Evolutionary conservation across 371 early-diverging fungal species (phyloP), one percentile per base, ranked within the genome.

Genomic region (Mortierella sp.): DNA sequence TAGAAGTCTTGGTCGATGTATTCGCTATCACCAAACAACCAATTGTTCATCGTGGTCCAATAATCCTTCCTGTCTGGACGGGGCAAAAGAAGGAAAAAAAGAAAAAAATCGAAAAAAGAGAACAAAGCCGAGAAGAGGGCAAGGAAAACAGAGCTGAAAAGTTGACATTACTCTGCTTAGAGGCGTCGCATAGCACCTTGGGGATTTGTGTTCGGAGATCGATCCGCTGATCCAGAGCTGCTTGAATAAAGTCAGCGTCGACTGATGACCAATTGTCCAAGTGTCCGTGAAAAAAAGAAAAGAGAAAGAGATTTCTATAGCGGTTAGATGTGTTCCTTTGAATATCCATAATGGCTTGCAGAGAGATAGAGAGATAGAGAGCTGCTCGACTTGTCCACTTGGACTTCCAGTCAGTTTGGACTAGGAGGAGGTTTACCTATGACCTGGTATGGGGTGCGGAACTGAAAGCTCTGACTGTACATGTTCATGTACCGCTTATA

Each of bases 361-460:
- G 52, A 53, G 45, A 28, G 50, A 44, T 47, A 30, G 58, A 46
- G 46, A 58, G 57, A 26, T 56, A 28, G 57, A 56, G 43, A 28
- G 57, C 9, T 28, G 57, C 29, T 26, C n/a, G n/a, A n/a, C n/a
- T n/a, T n/a, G n/a, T n/a, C n/a, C n/a, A n/a, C n/a, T n/a, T n/a
- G n/a, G n/a, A n/a, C n/a, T n/a, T n/a, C 37, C 37, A 37, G 37
- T 37, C 37, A 5, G 37, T 37, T 37, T 9, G 37, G 9, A 9
- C 9, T 9, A 9, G 55, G 23, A 44, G 16, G 4, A 18, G 11
- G 23, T 19, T 68, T 88, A 94, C 94, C 80, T 37, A 97, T 62
- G 11, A 97, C 82, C 79, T 97, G 98, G 84, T 91, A 97, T 16
- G 98, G 98, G 61, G 91, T 91, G 63, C 94, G 85, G 81, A 97